phyloP scores from a whole-genome alignment of 106 monocot genomes.

The Hemerocallis citrina region DNA sequence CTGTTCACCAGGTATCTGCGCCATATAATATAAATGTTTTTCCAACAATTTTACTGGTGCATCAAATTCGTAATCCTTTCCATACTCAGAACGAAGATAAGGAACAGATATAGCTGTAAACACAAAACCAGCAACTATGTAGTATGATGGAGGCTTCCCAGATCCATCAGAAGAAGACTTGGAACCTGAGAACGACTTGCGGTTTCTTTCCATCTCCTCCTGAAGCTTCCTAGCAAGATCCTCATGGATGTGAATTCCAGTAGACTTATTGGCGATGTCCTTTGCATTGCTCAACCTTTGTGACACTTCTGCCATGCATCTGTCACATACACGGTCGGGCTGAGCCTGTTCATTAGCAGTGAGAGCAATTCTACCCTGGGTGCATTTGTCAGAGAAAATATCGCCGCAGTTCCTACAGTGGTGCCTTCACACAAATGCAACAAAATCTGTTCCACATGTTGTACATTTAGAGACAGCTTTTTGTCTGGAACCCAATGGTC shows the following conservation, averaged over 20 bases:
- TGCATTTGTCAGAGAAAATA: slow-evolving; percentile 96
- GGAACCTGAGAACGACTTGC: too few relatives aligned
- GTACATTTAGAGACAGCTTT: slow-evolving; percentile 76
- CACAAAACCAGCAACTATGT: slow-evolving; percentile 93
- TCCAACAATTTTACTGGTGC: too few relatives aligned
- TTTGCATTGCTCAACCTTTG: slow-evolving; percentile 15
- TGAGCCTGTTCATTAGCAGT: slow-evolving; percentile 74
- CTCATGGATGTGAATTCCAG: slow-evolving; percentile 6
- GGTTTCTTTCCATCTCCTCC: too few relatives aligned
- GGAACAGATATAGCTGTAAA: slow-evolving; percentile 52
- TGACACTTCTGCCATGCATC: slow-evolving; percentile 55
- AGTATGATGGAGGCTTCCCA: slow-evolving; percentile 86
- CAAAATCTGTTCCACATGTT: slow-evolving; percentile 66
- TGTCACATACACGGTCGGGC: slow-evolving; percentile 80
- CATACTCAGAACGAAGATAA: slow-evolving; percentile 92
- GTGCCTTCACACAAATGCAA: slow-evolving; percentile 82
- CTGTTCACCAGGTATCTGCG: too few relatives aligned
- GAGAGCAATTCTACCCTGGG: slow-evolving; percentile 78
- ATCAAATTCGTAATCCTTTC: too few relatives aligned
- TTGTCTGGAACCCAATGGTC: slow-evolving; percentile 98
- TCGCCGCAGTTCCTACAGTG: slow-evolving; percentile 97
- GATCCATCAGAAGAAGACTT: too few relatives aligned
- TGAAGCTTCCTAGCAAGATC: slow-evolving; percentile 17
- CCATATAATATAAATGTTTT: too few relatives aligned
- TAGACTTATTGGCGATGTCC: not conserved